Evolutionary conservation across 306 rosid species (phyloP), one percentile per base, ranked within the genome.

Genomic region (Cicer arietinum): DNA sequence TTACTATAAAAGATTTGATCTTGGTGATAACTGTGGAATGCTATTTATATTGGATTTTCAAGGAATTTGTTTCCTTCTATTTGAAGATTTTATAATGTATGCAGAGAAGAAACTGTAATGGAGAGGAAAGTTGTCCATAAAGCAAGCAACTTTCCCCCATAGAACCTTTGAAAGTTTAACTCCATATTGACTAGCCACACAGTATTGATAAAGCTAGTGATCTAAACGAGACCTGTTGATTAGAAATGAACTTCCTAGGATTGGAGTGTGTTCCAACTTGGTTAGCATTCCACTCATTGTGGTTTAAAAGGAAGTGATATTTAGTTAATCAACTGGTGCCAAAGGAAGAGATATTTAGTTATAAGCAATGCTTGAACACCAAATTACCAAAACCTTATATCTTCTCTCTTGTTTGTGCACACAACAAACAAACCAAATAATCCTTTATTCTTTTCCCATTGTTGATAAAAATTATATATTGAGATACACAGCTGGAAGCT

Each of bases 1-100:
- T 30, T 30, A 30, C 37, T 30, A 30, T 30, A 30, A 30, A 30
- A 30, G 37, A 30, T 30, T 30, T 30, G 37, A 30, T 30, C 37
- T 30, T 30, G 47, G 42, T 73, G 17, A 46, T 57, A 59, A 73
- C 69, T 58, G 46, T 59, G 22, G 69, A 73, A 12, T 44, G 63
- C 20, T 35, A 60, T 57, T 30, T 30, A 30, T 30, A 14, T 11
- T 9, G 18, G 17, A 6, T 67, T 62, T 67, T 45, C 40, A 67
- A 18, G 72, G 37, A 67, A 6, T 3, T 7, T 2, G 10, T 7
- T 10, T 22, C 52, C 4, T 6, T 12, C 56, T 25, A 11, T 6
- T 18, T 43, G 1, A 45, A 46, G 10, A 18, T 44, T 18, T 44
- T 3, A 22, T 39, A 30, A 30, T 4, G 14, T 17, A 16, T 35